Conservation (phyloP, 805 yeast genomes). For the Clavispora carvajalis region DNA sequence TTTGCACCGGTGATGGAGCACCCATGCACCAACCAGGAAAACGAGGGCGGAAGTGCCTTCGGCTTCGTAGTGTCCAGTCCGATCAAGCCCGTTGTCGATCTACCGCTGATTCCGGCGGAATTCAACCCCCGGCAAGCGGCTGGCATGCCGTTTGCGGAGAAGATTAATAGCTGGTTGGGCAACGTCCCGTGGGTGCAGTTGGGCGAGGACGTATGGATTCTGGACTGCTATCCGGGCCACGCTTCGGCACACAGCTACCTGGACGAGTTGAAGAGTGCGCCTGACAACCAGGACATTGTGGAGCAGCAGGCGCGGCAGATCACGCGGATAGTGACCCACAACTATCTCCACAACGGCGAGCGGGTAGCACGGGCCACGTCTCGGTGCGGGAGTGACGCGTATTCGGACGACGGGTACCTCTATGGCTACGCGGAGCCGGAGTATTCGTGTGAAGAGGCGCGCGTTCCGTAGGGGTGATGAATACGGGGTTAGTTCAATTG, state of each 20-base stretch:
- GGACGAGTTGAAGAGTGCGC: slow-evolving; percentile 8
- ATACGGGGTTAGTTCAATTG: too few species aligned
- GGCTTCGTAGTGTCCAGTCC: not conserved
- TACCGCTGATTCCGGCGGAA: slow-evolving; percentile 29
- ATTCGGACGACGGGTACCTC: slow-evolving; percentile 12
- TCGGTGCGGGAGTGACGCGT: not conserved
- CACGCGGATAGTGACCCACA: slow-evolving; percentile 27
- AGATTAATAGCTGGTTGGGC: slow-evolving; percentile 59
- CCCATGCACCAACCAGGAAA: not conserved
- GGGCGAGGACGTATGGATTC: slow-evolving; percentile 13
- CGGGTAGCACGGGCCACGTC: not conserved
- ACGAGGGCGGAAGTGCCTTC: not conserved
- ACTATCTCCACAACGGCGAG: slow-evolving; percentile 8
- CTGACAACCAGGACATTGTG: slow-evolving; percentile 41
- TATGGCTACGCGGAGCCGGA: slow-evolving; percentile 8
- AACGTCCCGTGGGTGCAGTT: slow-evolving; percentile 46
- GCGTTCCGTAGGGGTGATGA: too few species aligned
- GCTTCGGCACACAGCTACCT: slow-evolving; percentile 22
- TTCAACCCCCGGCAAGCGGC: slow-evolving; percentile 60
- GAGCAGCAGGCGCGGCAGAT: slow-evolving; percentile 51
- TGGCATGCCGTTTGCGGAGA: slow-evolving; percentile 63
- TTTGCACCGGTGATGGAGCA: not conserved
- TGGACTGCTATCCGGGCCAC: slow-evolving; percentile 50
- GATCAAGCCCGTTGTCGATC: not conserved
- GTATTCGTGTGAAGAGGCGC: too few species aligned